Percentiles rank a stretch among this genome's conserved stretches.
Conservation (phyloP, 2,329 filamentous ascomycete species). For the Colletotrichum limetticola region DNA sequence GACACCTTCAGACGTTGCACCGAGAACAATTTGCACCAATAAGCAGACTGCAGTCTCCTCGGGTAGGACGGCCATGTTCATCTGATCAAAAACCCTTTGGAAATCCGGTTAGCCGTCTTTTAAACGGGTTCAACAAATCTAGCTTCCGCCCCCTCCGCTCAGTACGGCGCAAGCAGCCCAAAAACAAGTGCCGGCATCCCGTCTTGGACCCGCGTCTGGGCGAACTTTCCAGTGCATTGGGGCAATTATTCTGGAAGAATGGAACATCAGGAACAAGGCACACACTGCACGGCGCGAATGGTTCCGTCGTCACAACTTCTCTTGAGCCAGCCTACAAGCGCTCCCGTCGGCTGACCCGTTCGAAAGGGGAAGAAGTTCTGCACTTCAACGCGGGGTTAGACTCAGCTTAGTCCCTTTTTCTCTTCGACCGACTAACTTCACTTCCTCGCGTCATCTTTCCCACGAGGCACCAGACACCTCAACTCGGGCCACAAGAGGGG, state of each 20-base stretch:
- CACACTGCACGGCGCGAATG: background rate
- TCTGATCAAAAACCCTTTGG: conserved; percentile 13
- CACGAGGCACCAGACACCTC: background rate
- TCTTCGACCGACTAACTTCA: no score
- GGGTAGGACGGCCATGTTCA: conserved; percentile 20
- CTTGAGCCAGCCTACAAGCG: background rate
- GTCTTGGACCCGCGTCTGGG: background rate
- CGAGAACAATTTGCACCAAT: conserved; percentile 22
- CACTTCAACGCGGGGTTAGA: background rate
- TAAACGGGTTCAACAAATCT: background rate
- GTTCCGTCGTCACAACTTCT: background rate
- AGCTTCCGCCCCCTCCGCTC: background rate
- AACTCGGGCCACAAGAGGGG: background rate
- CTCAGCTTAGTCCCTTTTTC: background rate
- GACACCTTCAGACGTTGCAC: conserved; percentile 8
- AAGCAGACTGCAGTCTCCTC: background rate
- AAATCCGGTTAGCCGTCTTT: background rate
- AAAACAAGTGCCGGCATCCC: conserved; percentile 3
- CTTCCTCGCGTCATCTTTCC: background rate
- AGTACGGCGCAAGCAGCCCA: background rate
- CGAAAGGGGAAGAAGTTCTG: background rate
- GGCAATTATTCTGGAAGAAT: background rate
- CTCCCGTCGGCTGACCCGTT: background rate
- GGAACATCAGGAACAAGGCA: background rate
- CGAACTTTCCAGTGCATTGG: background rate